Conservation (phyloP, 2,329 filamentous ascomycete species). For the Aspergillus ochraceus region DNA sequence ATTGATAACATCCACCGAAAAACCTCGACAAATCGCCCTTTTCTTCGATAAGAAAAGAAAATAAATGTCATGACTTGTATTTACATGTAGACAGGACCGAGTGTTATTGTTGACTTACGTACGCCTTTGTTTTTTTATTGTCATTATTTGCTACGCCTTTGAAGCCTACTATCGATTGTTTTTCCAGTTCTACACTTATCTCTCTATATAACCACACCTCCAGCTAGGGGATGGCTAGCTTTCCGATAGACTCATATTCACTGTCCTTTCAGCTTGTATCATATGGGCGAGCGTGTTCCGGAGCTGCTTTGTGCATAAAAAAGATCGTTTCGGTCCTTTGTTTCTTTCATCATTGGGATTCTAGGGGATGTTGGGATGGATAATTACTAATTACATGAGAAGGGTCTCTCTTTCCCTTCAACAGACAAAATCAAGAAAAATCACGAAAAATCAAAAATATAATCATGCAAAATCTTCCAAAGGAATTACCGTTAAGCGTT, state of each 20-base stretch:
- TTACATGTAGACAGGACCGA: constrained; percentile 21
- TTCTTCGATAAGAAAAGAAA: not conserved
- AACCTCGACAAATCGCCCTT: constrained; percentile 1
- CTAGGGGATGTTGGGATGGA: not conserved
- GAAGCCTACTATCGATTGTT: not conserved
- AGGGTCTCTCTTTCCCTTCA: not conserved
- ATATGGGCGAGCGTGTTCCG: constrained; percentile 17
- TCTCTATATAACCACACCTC: not conserved
- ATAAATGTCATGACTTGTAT: constrained; percentile 19
- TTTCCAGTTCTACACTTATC: not conserved
- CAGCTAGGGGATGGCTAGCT: not conserved
- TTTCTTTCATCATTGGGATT: not conserved
- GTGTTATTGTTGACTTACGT: constrained; percentile 4
- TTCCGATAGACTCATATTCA: not conserved
- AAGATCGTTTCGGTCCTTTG: constrained; percentile 4
- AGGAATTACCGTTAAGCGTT: not conserved
- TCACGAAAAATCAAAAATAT: not conserved
- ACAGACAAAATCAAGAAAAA: not conserved
- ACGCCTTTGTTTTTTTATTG: not conserved
- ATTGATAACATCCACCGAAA: constrained; percentile 35
- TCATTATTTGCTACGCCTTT: constrained; percentile 5
- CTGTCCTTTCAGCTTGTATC: constrained; percentile 12
- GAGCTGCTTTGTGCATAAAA: constrained; percentile 8
- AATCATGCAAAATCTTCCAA: not conserved
- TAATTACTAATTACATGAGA: constrained; percentile 4